Base-by-base conservation (phyloP, 352 stramenopile species). In the Globisporangium rhizosaccharum region DNA sequence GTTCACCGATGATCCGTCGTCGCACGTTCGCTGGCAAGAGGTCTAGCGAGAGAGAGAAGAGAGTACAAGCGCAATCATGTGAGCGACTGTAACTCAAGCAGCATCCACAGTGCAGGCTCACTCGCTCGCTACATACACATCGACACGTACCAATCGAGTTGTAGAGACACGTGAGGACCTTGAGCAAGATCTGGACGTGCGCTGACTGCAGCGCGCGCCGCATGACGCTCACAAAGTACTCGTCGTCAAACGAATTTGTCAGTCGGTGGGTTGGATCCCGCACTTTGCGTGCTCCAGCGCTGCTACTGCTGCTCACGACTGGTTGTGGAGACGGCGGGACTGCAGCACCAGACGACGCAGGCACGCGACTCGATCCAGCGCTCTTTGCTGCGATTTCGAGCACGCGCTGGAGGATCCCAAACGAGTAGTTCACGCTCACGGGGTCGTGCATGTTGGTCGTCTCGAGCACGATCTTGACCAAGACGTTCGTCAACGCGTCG, bases 151-250 rank as follows among this genome's bases (percentile, higher is more conserved):
- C 85, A 25, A 90, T 78, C 45, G 78, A 89, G 51, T 83, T 92
- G 64, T 94, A 94, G 20, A 94, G 71, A 57, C 85, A 94, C 20
- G 85, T 92, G 20, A 94, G 75, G 51, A 90, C 73, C 67, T 94
- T 94, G 51, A 94, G 76, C 51, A 94, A 63, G 26, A 85, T 92
- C 72, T 94, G 82, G 9, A 92, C 84, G 47, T 94, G 85, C 0
- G 72, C 75, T 14, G 85, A 92, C 48, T 86, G 67, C 11, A 94
- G 63, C 5, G 85, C 82, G 33, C 63, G 82, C n/a, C 79, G 79
- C 71, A 94, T 81, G 26, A 75, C 82, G 30, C 48, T 61, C 50
- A 90, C 62, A 61, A 90, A 94, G 51, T 88, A 90, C 50, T 73
- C 76, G 44, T 77, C 72, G 57, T 94, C 79, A 51, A 94, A 90